Conservation (phyloP, 768 basidiomycete species). For the Lactarius trivialis region DNA sequence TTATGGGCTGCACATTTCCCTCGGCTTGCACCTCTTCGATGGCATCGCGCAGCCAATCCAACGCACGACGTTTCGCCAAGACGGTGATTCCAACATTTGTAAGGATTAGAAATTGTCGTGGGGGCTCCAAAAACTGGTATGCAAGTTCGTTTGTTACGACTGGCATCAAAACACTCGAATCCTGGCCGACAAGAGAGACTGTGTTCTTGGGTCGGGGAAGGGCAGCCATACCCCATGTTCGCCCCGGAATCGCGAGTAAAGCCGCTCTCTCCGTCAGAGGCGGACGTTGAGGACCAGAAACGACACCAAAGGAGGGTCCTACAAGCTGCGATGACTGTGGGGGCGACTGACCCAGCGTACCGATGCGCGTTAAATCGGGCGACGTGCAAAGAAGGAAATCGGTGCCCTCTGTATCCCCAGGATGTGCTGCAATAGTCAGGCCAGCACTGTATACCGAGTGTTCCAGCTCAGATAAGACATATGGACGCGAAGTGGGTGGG, state of each 20-base stretch:
- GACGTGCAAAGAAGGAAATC: conserved; percentile 72
- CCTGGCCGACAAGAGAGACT: conserved; percentile 30
- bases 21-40: conserved; percentile 79
- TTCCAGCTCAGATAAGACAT: conserved; percentile 52
- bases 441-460: conserved; percentile 62
- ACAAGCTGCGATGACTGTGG: conserved; percentile 37
- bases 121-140: conserved; percentile 66
- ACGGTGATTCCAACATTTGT: conserved; percentile 83
- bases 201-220: conserved; percentile 34
- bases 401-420: conserved; percentile 63
- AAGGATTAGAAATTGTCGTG: conserved; percentile 79
- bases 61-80: conserved; percentile 70
- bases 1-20: conserved; percentile 68
- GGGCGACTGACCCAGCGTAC: conserved; percentile 58
- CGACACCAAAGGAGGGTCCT: conserved; percentile 33
- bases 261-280: conserved; percentile 74
- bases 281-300: conserved; percentile 40
- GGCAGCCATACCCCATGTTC: conserved; percentile 77
- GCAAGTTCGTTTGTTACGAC: conserved; percentile 72
- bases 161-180: conserved; percentile 38
- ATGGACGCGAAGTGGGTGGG: conserved; percentile 47
- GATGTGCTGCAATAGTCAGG: conserved; percentile 62
- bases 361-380: conserved; percentile 70
- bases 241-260: conserved; percentile 70
- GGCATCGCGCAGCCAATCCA: conserved; percentile 78